Conservation (phyloP, 2,329 filamentous ascomycete species). For the Fusarium brevicatenulatum region DNA sequence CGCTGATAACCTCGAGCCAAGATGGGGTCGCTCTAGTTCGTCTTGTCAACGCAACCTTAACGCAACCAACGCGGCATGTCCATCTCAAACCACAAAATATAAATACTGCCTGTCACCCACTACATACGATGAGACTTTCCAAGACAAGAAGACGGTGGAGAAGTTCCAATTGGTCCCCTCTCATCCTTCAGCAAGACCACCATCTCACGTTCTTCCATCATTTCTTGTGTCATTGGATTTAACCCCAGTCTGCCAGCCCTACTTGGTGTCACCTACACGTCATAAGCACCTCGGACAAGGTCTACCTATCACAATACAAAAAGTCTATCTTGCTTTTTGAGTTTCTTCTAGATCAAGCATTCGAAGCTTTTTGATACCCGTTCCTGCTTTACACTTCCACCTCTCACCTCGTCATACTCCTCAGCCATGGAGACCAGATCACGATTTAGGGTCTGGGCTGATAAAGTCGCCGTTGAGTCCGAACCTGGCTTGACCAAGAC, state of each 20-base stretch:
- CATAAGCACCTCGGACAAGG: slow-evolving; percentile 26
- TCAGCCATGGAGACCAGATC: slow-evolving; percentile 47
- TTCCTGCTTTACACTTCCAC: not conserved
- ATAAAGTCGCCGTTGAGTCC: slow-evolving; percentile 76
- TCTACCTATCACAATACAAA: not conserved
- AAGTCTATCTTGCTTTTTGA: slow-evolving; percentile 8
- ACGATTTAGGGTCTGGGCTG: slow-evolving; percentile 55
- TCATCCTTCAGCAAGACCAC: slow-evolving; percentile 11
- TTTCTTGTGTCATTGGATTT: slow-evolving; percentile 18
- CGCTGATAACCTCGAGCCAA: slow-evolving; percentile 18
- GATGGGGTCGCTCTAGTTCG: slow-evolving; percentile 6
- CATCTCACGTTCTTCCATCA: slow-evolving; percentile 3
- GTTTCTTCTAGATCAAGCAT: slow-evolving; percentile 5
- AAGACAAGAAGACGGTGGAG: slow-evolving; percentile 28
- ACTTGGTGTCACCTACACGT: slow-evolving; percentile 33
- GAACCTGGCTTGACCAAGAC: slow-evolving; percentile 81
- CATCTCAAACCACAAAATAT: slow-evolving; percentile 36
- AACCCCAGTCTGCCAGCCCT: slow-evolving; percentile 17
- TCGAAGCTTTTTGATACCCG: not conserved
- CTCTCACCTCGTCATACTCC: not conserved
- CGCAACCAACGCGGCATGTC: not conserved
- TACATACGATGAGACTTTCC: slow-evolving; percentile 2
- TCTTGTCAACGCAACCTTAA: not conserved
- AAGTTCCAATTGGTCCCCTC: slow-evolving; percentile 18
- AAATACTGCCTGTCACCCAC: slow-evolving; percentile 32